Evolutionary conservation across 1,284 basidiomycete species (phyloP).

Genomic region (Agaricales sp.): DNA sequence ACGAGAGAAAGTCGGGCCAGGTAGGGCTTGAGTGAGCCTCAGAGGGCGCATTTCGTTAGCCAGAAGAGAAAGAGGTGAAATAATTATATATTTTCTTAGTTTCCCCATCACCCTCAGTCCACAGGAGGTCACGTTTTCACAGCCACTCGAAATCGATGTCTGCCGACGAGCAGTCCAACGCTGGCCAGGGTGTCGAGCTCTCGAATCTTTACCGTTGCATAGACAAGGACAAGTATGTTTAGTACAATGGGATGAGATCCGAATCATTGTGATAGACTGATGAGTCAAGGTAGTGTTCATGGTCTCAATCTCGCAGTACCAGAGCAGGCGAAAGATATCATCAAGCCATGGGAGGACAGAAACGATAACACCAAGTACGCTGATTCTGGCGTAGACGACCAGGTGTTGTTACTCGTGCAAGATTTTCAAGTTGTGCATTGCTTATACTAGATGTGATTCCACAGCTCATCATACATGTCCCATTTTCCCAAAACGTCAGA

Average conservation of each 20-base stretch:
- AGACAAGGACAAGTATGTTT: slow-evolving; percentile 62
- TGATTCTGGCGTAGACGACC: slow-evolving; percentile 72
- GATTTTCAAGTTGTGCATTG: not conserved
- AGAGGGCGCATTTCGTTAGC: not conserved
- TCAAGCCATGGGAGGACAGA: slow-evolving; percentile 73
- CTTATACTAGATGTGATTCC: slow-evolving; percentile 1
- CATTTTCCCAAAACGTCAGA: slow-evolving; percentile 69
- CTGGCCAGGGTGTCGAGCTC: slow-evolving; percentile 26
- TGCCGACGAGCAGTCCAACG: not conserved
- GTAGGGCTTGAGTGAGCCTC: too few species aligned
- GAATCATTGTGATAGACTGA: slow-evolving; percentile 8
- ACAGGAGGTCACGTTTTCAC: too few species aligned
- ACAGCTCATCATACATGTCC: slow-evolving; percentile 71
- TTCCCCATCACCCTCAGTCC: too few species aligned
- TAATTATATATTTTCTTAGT: too few species aligned
- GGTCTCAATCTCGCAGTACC: slow-evolving; percentile 69
- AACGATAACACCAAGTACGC: slow-evolving; percentile 55
- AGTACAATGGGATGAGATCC: slow-evolving; percentile 6
- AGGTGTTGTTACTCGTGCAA: slow-evolving; percentile 41
- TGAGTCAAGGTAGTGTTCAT: slow-evolving; percentile 48
- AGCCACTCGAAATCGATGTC: too few species aligned
- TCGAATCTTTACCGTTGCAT: slow-evolving; percentile 54
- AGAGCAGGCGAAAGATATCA: slow-evolving; percentile 61
- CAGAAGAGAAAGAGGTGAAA: not conserved
- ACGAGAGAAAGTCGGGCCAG: not conserved